phyloP scores from a whole-genome alignment of 2,329 filamentous ascomycete genomes.

The Rhinocladiella mackenziei region DNA sequence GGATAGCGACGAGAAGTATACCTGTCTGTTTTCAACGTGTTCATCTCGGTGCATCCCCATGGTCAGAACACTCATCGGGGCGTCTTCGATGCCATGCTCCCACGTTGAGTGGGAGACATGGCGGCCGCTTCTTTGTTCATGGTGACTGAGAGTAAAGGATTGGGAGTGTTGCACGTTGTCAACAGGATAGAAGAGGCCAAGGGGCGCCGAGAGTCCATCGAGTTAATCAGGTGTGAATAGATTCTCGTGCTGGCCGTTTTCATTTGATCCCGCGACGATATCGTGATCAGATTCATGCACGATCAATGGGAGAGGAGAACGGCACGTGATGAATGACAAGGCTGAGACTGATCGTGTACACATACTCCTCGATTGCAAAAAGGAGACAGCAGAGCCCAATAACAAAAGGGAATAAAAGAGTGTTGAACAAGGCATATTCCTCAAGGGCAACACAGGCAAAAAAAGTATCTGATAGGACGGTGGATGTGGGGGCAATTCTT shows the following conservation, averaged over 20 bases:
- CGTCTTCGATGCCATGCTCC: not conserved
- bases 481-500: not conserved
- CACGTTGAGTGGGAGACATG: constrained; percentile 7
- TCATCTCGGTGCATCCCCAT: not conserved
- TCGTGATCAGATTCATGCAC: too few relatives aligned
- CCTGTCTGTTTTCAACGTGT: not conserved
- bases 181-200: not conserved
- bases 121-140: not conserved
- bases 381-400: too few relatives aligned
- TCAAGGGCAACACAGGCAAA: not conserved
- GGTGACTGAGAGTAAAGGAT: not conserved
- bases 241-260: too few relatives aligned
- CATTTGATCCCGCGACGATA: too few relatives aligned
- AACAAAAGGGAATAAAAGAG: too few relatives aligned
- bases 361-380: too few relatives aligned
- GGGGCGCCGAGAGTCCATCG: constrained; percentile 3
- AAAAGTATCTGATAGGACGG: not conserved
- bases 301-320: too few relatives aligned
- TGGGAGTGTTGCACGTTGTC: not conserved
- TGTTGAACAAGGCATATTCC: too few relatives aligned
- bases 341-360: too few relatives aligned
- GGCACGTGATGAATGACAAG: too few relatives aligned
- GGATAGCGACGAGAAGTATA: constrained; percentile 6
- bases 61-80: not conserved
- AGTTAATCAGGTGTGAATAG: too few relatives aligned